phyloP scores from a whole-genome alignment of 495 filamentous ascomycete species.

The Ascodesmis nigricans region DNA sequence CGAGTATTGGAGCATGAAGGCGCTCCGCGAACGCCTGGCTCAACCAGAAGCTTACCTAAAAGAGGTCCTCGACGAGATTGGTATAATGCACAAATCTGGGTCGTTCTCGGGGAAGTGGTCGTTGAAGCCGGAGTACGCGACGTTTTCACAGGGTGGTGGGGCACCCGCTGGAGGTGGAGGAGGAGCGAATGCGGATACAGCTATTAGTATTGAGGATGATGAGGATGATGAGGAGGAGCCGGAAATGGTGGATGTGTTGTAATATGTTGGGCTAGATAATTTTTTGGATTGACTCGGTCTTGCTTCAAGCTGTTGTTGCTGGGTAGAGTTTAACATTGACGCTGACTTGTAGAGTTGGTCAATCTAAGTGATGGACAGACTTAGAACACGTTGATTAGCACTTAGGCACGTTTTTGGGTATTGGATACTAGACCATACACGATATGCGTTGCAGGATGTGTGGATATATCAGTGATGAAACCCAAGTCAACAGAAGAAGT shows the following conservation, averaged over 20 bases:
- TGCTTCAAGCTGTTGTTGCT: no score
- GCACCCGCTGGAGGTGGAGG: constrained; percentile 30
- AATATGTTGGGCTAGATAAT: constrained; percentile 5
- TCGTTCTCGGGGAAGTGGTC: constrained; percentile 66
- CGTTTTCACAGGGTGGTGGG: constrained; percentile 28
- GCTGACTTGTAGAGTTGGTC: no score
- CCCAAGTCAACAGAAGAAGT: no score
- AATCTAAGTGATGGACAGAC: no score
- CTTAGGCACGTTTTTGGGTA: no score
- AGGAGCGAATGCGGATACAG: constrained; percentile 27
- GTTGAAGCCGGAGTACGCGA: constrained; percentile 49
- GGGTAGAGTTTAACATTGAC: no score
- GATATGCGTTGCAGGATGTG: no score
- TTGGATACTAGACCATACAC: no score
- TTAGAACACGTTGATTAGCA: no score
- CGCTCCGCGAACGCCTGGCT: constrained; percentile 42
- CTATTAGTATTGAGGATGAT: constrained; percentile 30
- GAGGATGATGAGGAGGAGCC: constrained; percentile 43
- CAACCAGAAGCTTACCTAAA: constrained; percentile 89
- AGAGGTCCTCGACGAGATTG: constrained; percentile 60
- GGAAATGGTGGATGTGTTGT: constrained; percentile 53
- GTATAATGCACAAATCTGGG: constrained; percentile 55
- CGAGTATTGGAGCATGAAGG: constrained; percentile 75
- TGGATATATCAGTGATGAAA: no score
- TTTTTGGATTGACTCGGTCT: no score